phyloP scores from a whole-genome alignment of 2,329 filamentous ascomycete genomes.

The Fusarium udum region DNA sequence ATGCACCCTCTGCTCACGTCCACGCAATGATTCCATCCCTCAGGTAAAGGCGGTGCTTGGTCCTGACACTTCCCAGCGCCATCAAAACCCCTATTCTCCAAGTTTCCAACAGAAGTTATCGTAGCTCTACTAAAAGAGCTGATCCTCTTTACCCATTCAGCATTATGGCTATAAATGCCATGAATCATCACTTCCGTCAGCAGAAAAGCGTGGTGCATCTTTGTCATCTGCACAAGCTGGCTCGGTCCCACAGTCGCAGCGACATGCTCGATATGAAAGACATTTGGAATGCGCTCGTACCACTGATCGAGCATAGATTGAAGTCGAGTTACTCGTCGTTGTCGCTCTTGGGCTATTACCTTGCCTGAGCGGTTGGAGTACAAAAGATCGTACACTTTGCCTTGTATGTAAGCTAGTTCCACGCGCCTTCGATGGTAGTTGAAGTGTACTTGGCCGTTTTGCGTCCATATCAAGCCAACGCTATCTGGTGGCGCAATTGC shows the following conservation, averaged over 20 bases:
- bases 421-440: conserved; percentile 53
- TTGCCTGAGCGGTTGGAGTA: conserved; percentile 46
- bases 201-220: conserved; percentile 51
- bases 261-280: conserved; percentile 49
- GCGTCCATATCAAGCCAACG: conserved; percentile 48
- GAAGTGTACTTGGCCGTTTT: conserved; percentile 47
- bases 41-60: conserved; percentile 35
- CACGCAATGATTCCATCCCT: conserved; percentile 48
- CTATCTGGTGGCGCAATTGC: conserved; percentile 43
- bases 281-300: conserved; percentile 47
- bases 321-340: conserved; percentile 42
- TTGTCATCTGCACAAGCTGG: conserved; percentile 49
- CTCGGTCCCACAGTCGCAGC: conserved; percentile 41
- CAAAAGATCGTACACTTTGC: conserved; percentile 53
- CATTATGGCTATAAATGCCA: conserved; percentile 51
- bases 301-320: conserved; percentile 50
- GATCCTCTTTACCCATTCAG: conserved; percentile 50
- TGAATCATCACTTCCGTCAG: conserved; percentile 50
- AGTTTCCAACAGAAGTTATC: conserved; percentile 33
- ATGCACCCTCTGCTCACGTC: conserved; percentile 49
- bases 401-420: conserved; percentile 53
- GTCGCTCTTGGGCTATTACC: conserved; percentile 44
- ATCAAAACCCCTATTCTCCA: conserved; percentile 7
- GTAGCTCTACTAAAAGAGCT: conserved; percentile 40
- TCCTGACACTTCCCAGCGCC: neutral